These are phyloP conservation scores for Acrocalymma vagum DNA, from an alignment of 2,329 filamentous ascomycete species.

Conservation along the genomic window DNA sequence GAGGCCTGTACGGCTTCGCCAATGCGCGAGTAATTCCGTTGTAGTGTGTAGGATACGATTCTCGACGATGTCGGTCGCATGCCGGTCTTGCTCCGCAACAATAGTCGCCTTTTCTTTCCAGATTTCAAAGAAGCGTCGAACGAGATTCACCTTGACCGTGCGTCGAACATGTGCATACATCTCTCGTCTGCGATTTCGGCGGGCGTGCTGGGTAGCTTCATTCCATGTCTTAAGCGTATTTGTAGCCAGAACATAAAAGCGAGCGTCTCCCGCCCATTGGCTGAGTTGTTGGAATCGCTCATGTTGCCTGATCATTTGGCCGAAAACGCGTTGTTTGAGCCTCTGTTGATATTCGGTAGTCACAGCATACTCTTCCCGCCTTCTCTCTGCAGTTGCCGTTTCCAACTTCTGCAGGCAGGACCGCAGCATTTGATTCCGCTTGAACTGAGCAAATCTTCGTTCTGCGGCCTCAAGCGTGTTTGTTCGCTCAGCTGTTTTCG, in stretches of 20 bases:
- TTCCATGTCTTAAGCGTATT: conserved; percentile 61
- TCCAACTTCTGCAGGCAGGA: conserved; percentile 38
- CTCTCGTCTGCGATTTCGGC: conserved; percentile 62
- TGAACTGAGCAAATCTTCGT: conserved; percentile 38
- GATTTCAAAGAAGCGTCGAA: conserved; percentile 47
- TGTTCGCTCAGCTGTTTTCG: conserved; percentile 32
- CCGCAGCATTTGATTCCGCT: conserved; percentile 37
- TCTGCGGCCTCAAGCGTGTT: conserved; percentile 41
- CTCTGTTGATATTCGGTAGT: conserved; percentile 52
- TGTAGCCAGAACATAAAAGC: conserved; percentile 64
- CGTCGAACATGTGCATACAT: conserved; percentile 64
- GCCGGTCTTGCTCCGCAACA: conserved; percentile 28
- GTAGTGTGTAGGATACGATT: conserved; percentile 29
- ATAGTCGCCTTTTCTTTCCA: conserved; percentile 44
- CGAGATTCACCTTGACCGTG: conserved; percentile 63
- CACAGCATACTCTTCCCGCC: conserved; percentile 45
- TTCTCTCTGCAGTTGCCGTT: conserved; percentile 28
- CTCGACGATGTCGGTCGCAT: conserved; percentile 40
- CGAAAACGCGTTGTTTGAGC: conserved; percentile 47
- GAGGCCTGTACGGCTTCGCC: conserved; percentile 50
- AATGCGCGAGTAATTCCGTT: conserved; percentile 49
- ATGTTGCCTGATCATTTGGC: conserved; percentile 43
- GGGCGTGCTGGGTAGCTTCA: conserved; percentile 57
- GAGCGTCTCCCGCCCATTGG: conserved; percentile 62
- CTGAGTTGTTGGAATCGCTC: conserved; percentile 58